These are phyloP conservation scores for Penicillium sp. DNA, from an alignment of 2,329 filamentous ascomycete species.

Conservation along the genomic window DNA sequence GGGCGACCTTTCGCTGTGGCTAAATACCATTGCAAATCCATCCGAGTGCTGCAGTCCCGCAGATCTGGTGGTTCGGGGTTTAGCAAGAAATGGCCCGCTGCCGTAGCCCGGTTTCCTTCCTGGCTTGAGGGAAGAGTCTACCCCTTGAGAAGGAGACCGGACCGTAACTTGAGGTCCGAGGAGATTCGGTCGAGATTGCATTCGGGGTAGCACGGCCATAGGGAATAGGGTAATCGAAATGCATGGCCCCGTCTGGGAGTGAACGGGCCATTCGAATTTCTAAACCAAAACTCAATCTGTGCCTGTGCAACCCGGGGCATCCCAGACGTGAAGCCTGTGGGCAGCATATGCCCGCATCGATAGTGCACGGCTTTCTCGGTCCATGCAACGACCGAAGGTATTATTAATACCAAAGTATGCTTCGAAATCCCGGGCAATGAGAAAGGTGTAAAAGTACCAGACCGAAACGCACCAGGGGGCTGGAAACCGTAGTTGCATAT, in stretches of 20 bases:
- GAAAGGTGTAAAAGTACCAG: background rate
- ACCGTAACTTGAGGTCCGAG: constrained; percentile 7
- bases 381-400: background rate
- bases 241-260: background rate
- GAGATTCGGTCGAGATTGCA: constrained; percentile 6
- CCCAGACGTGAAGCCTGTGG: background rate
- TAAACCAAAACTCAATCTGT: background rate
- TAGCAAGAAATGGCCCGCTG: constrained; percentile 5
- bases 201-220: background rate
- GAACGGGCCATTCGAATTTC: background rate
- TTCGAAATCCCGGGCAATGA: background rate
- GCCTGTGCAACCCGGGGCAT: background rate
- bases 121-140: background rate
- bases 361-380: background rate
- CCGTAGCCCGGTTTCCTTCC: constrained; percentile 3
- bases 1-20: background rate
- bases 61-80: constrained; percentile 3
- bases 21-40: constrained; percentile 10
- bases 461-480: background rate
- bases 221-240: background rate
- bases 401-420: background rate
- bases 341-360: background rate
- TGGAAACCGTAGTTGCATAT: background rate
- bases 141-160: constrained; percentile 11
- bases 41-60: constrained; percentile 9